These are phyloP conservation scores for Rutidosis leptorrhynchoides DNA, from an alignment of 129 eudicot genomes.

Conservation along the genomic window DNA sequence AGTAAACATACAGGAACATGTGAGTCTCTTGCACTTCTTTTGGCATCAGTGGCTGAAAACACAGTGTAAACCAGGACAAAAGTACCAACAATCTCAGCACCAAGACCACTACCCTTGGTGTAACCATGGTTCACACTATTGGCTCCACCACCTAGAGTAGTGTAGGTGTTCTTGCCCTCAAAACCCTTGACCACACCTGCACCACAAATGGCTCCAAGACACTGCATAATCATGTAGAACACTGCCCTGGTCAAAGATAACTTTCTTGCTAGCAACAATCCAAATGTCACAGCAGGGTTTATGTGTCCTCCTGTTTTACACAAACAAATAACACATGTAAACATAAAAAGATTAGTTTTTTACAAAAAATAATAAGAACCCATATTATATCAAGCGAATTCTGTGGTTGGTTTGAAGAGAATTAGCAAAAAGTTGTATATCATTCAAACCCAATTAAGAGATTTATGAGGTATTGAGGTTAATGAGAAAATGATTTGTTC, in stretches of 20 bases:
- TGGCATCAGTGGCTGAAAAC: constrained; percentile 92
- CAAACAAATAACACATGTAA: constrained; percentile 2
- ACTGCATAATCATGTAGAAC: constrained; percentile 86
- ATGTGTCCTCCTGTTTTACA: constrained; percentile 85
- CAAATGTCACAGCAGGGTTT: constrained; percentile 91
- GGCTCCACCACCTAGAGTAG: constrained; percentile 69
- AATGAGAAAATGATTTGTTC: no score
- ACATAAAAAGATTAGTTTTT: constrained; percentile 12
- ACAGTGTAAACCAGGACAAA: constrained; percentile 85
- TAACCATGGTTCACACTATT: constrained; percentile 77
- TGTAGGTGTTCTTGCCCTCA: constrained; percentile 45
- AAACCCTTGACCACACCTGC: constrained; percentile 93
- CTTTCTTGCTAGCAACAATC: constrained; percentile 81
- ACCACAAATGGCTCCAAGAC: constrained; percentile 87
- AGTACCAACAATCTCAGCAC: constrained; percentile 81
- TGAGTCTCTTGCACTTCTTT: constrained; percentile 93
- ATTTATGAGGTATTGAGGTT: no score
- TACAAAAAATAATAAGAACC: neutral
- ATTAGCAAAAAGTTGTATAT: no score
- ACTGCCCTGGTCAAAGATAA: constrained; percentile 72
- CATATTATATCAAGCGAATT: constrained; percentile 3
- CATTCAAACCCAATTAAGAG: no score
- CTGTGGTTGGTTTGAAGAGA: no score
- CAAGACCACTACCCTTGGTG: constrained; percentile 83
- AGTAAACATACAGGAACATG: constrained; percentile 82